Base-by-base conservation (phyloP, 140 eudicot species). In the Flaveria floridana region DNA sequence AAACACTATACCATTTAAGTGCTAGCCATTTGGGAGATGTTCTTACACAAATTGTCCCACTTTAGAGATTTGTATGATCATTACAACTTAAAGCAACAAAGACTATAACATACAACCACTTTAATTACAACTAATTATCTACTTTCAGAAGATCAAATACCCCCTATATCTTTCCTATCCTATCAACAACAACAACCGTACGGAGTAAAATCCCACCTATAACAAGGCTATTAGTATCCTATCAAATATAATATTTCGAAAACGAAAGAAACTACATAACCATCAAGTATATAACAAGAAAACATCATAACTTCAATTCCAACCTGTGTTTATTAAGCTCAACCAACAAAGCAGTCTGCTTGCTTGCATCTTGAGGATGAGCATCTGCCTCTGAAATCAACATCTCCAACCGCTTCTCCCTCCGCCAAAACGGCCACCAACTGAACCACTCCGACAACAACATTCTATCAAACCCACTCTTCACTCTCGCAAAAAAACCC, bases 271-370 rank as follows among this genome's bases (percentile, higher is more conserved):
- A 61, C 68, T 11, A n/a, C 14, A 66, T 42, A 39, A 66, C 2
- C 50, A 34, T 39, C 26, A 65, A 30, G 47, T 30, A 39, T n/a
- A 34, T 7, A 65, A 65, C 1, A 1, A 30, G 2, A 18, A 66
- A 42, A 16, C 11, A 39, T 1, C 3, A 8, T 0, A 66, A 42
- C 55, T 15, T 11, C 37, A 67, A 6, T 4, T 44, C 74, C 9
- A 52, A 89, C 96, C 87, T 85, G 62, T 85, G 86, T 59, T 87
- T 89, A 83, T 87, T 87, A 26, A 89, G 96, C 59, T 87, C 93
- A 15, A 80, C 84, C 80, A 89, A 79, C 70, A 89, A 83, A 63
- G 74, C 84, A 76, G 79, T 77, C 75, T 89, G 96, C 85, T 76
- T 79, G 16, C 79, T 77, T 4, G 90, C 87, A 78, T 87, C 93